Evolutionary conservation across 2,329 filamentous ascomycete species (phyloP).

Genomic region (Ophiostoma australiae): DNA sequence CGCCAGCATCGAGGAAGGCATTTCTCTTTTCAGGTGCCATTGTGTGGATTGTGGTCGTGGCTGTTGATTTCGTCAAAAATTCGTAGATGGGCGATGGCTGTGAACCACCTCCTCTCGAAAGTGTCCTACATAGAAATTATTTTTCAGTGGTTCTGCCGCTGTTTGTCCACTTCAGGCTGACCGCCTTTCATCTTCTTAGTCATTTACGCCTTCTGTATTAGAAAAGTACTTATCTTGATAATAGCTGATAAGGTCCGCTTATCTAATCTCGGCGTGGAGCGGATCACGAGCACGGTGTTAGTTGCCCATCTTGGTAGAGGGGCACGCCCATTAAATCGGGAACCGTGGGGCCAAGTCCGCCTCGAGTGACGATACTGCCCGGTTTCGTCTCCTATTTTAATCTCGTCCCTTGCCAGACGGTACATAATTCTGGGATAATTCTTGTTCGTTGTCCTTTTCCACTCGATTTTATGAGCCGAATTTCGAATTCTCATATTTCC

Average conservation of each 20-base stretch:
- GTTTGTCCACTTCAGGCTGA: neutral
- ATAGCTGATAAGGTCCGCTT: neutral
- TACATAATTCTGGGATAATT: neutral
- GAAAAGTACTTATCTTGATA: neutral
- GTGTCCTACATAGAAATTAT: neutral
- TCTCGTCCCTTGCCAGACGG: neutral
- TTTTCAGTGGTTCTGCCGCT: slow-evolving; percentile 8
- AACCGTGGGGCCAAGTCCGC: slow-evolving; percentile 8
- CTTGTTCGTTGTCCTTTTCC: neutral
- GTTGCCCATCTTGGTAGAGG: slow-evolving; percentile 14
- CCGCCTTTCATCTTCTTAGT: neutral
- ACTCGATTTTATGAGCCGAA: neutral
- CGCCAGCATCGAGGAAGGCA: slow-evolving; percentile 60
- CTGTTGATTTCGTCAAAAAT: neutral
- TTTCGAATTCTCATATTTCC: neutral
- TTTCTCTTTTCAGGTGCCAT: slow-evolving; percentile 69
- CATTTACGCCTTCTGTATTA: neutral
- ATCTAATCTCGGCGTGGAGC: slow-evolving; percentile 10
- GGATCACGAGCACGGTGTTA: slow-evolving; percentile 11
- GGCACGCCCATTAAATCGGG: slow-evolving; percentile 2
- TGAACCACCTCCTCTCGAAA: neutral
- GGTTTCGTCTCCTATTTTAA: neutral
- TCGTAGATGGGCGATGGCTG: too few species aligned
- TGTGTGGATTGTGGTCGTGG: slow-evolving; percentile 3
- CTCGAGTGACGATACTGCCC: slow-evolving; percentile 4